Conservation (phyloP, 2,329 filamentous ascomycete genomes). For the Fusarium austroafricanum region DNA sequence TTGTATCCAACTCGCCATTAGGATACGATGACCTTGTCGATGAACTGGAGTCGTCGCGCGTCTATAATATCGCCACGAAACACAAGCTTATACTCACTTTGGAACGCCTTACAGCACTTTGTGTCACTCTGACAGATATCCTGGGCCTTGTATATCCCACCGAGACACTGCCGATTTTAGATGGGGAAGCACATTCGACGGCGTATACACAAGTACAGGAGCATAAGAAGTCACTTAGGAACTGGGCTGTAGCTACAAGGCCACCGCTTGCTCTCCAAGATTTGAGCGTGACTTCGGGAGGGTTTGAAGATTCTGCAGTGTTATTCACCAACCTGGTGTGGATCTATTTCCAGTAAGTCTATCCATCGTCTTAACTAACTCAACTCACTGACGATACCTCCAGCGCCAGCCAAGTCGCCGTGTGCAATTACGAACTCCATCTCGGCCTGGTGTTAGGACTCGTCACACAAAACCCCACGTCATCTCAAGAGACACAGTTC, state of each 20-base stretch:
- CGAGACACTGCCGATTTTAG: slow-evolving; percentile 20
- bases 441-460: slow-evolving; percentile 28
- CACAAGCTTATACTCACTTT: slow-evolving; percentile 33
- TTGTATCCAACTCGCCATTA: slow-evolving; percentile 14
- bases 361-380: rapidly evolving
- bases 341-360: slow-evolving; percentile 39
- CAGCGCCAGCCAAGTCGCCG: slow-evolving; percentile 31
- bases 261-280: slow-evolving; percentile 28
- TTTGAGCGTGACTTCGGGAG: background rate
- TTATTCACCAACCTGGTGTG: slow-evolving; percentile 38
- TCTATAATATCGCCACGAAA: slow-evolving; percentile 34
- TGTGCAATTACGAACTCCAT: slow-evolving; percentile 37
- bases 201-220: slow-evolving; percentile 29
- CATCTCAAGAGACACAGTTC: slow-evolving; percentile 15
- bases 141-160: slow-evolving; percentile 32
- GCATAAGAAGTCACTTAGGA: slow-evolving; percentile 6
- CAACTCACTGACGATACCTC: background rate
- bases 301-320: slow-evolving; percentile 26
- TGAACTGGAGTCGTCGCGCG: slow-evolving; percentile 32
- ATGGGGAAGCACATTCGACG: slow-evolving; percentile 17
- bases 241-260: slow-evolving; percentile 22
- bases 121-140: slow-evolving; percentile 31
- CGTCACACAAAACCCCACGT: background rate
- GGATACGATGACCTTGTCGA: slow-evolving; percentile 34
- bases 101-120: slow-evolving; percentile 29